Evolutionary conservation across 768 basidiomycete species (phyloP), one percentile per base, ranked within the genome.

Genomic region (Lactarius deliciosus): DNA sequence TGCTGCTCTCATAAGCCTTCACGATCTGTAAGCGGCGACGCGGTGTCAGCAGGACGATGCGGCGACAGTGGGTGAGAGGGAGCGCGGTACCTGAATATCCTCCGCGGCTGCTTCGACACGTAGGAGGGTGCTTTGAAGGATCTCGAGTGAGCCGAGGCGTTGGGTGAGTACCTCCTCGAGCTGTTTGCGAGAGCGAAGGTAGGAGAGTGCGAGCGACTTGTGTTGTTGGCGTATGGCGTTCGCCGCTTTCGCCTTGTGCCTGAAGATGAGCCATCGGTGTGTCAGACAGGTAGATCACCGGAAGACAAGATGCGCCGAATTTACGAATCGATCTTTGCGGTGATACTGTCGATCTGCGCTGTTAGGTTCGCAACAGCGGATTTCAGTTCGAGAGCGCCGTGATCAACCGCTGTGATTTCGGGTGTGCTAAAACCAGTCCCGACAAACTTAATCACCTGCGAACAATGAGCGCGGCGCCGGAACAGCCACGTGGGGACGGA

Each of bases 51-150:
- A 34, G n/a, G 18, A 8, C 38, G 16, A 10, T 50, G 8, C 28
- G 16, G 40, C 1, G 57, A 54, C 36, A 53, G 47, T 15, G 50
- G 50, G 43, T 28, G 61, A 18, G 18, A 61, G 63, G 45, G 25
- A 54, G 55, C 64, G n/a, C 11, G 22, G 53, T 73, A 95, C 95
- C 81, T 94, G 89, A 13, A 95, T 82, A 75, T 98, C 91, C 3
- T 89, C 89, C 34, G 91, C 91, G n/a, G 95, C 92, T 3, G 87
- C 84, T 77, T 98, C 94, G 6, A 98, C 92, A 55, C 85, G 83
- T 55, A 92, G 78, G 43, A 97, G 75, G 0, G 94, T 94, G 15
- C 85, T 80, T 69, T 91, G 87, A 9, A 98, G 79, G 43, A 86
- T 91, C 64, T 86, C 84, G 6, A 94, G 78, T 1, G 93, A 88